phyloP scores from a whole-genome alignment of 768 basidiomycete species.

The Guyanaporus albipodus region DNA sequence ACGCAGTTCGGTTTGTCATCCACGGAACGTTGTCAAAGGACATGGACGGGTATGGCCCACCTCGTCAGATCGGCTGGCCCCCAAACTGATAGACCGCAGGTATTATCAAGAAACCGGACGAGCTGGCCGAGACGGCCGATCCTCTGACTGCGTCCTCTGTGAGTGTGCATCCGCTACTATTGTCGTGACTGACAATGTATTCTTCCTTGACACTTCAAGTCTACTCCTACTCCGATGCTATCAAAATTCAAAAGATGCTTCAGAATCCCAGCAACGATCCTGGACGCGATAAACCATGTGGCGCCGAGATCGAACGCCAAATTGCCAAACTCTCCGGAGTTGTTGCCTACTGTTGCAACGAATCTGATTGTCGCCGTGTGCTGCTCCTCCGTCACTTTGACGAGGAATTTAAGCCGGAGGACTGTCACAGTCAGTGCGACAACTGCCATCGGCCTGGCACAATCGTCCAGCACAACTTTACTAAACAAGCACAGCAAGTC shows the following conservation, averaged over 20 bases:
- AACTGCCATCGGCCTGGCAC: constrained; percentile 63
- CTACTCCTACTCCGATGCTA: constrained; percentile 59
- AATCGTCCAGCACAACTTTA: constrained; percentile 55
- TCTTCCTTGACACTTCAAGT: constrained; percentile 38
- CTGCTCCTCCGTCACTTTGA: constrained; percentile 89
- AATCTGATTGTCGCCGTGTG: constrained; percentile 79
- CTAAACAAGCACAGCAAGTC: constrained; percentile 49
- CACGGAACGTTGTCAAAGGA: constrained; percentile 80
- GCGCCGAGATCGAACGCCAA: constrained; percentile 64
- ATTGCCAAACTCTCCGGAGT: constrained; percentile 63
- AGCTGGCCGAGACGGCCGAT: constrained; percentile 86
- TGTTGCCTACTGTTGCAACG: constrained; percentile 75
- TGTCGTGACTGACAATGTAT: background rate
- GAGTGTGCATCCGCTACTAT: constrained; percentile 25
- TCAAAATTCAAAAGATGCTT: constrained; percentile 56
- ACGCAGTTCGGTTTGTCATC: constrained; percentile 84
- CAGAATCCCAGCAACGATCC: constrained; percentile 42
- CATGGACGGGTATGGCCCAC: constrained; percentile 65
- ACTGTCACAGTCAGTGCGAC: constrained; percentile 76
- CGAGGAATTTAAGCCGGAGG: constrained; percentile 64
- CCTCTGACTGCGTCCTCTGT: constrained; percentile 88
- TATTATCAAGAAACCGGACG: constrained; percentile 97
- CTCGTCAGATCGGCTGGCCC: background rate
- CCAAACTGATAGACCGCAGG: constrained; percentile 33
- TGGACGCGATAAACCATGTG: constrained; percentile 27